Base-by-base conservation (phyloP, 2,329 filamentous ascomycete genomes). In the Pseudogymnoascus destructans region DNA sequence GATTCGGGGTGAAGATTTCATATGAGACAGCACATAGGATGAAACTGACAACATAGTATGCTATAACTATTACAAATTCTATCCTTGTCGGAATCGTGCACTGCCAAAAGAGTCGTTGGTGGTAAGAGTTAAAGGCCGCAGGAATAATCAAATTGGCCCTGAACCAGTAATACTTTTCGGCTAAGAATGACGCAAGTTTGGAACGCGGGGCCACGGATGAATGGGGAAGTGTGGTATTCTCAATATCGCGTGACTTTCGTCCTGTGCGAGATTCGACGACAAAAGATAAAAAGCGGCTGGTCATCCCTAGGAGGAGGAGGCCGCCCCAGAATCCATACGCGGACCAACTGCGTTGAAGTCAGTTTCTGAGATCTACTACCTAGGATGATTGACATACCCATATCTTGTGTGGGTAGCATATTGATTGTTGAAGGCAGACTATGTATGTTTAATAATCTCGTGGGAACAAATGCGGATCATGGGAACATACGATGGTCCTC, bases 51-150 rank as follows among this genome's bases (percentile, higher is more conserved):
- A 69, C 1, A 3, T 73, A 60, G 42, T 76, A 77, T 0, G 62
- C 61, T 0, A 68, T 2, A 2, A 77, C 65, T 1, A 73, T 74
- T 0, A 75, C 60, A 0, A 69, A 72, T 61, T 77, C 73, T n/a
- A 75, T 64, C 2, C 74, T 66, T 0, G 73, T 72, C 0, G 75
- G 75, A 0, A 76, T 69, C 0, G 74, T 76, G 57, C 70, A 73
- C 69, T 42, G 38, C 38, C 38, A 42, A 21, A 56, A 36, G n/a
- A 55, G 56, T 25, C 40, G 15, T 32, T 54, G 19, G 32, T 58
- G 56, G 17, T 38, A 38, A 4, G 38, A 23, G 21, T 38, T 38
- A 42, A 58, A 49, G 17, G 56, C 17, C 11, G 56, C 27, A 15
- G 56, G 56, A 25, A 58, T 32, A 5, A 58, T 25, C 35, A 58